Evolutionary conservation across 768 basidiomycete genomes (phyloP).

Genomic region (Hygrophoropsis aurantiaca): DNA sequence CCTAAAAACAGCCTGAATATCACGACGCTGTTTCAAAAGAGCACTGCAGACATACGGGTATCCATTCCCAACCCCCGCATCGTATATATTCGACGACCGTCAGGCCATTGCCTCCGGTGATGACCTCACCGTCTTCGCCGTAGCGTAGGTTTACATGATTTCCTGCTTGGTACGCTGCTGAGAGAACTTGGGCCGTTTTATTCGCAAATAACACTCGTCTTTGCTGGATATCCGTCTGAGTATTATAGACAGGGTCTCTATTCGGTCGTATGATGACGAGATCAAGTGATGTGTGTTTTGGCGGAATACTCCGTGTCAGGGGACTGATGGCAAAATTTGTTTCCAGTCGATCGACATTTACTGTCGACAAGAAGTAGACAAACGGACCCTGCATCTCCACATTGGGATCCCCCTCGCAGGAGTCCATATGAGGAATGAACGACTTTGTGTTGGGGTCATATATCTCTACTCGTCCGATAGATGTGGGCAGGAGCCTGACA

Average conservation of each 20-base stretch:
- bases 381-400: constrained; percentile 73
- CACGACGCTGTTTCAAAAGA: constrained; percentile 1
- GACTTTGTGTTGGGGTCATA: constrained; percentile 54
- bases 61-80: constrained; percentile 84
- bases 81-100: constrained; percentile 76
- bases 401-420: constrained; percentile 31
- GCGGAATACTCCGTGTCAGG: constrained; percentile 45
- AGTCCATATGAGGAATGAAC: constrained; percentile 48
- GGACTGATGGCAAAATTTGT: constrained; percentile 78
- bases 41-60: constrained; percentile 53
- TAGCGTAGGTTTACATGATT: constrained; percentile 67
- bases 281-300: constrained; percentile 57
- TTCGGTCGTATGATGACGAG: constrained; percentile 74
- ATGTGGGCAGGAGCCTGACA: constrained; percentile 55
- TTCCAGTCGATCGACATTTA: constrained; percentile 87
- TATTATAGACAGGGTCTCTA: constrained; percentile 48
- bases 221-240: constrained; percentile 42
- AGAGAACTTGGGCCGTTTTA: constrained; percentile 54
- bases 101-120: constrained; percentile 43
- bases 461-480: constrained; percentile 44
- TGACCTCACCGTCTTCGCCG: constrained; percentile 40
- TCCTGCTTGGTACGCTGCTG: constrained; percentile 77
- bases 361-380: constrained; percentile 78
- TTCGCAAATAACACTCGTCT: constrained; percentile 49
- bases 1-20: constrained; percentile 38